Evolutionary conservation across 1,284 basidiomycete genomes (phyloP), one percentile per base, ranked within the genome.

Genomic region (Trametes hirsuta): DNA sequence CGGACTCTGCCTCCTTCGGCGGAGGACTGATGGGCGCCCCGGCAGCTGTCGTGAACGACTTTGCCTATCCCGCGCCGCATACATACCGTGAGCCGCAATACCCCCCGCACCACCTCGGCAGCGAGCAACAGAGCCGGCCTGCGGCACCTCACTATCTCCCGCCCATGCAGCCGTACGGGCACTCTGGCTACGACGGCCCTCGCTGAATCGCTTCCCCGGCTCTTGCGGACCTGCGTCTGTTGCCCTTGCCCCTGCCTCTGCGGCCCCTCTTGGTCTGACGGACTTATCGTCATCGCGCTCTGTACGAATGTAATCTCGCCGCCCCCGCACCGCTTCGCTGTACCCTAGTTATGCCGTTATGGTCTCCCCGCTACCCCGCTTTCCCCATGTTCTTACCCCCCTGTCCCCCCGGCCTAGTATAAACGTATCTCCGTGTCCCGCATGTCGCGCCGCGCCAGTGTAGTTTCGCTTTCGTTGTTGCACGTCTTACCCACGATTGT

Each of bases 21-120:
- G 25, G 35, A 12, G 55, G 48, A 1, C 53, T 59, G 44, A 47
- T 52, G 35, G 42, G 39, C 53, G 51, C 39, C 41, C 36, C 48
- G 4, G 30, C 30, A 30, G 30, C 30, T 4, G 30, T 25, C 9
- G 35, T 61, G 45, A 5, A 12, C 22, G 58, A 60, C 37, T 57
- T 53, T 30, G 24, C 44, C 22, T 61, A 55, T 37, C 41, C 51
- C 1, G 14, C 55, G 3, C 15, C 56, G 0, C 47, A 12, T 40
- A 51, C 53, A 3, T 60, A 56, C 25, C 64, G 64, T 30, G 64
- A 63, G 10, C 48, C 47, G 25, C 44, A 52, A 18, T 58, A 52
- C 18, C 21, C 37, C 6, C 44, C 45, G 15, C 15, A 45, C 42
- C 37, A 21, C 15, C 34, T 39, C 44, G 39, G 46, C 41, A 15